phyloP scores from a whole-genome alignment of 352 stramenopile species.

The Globisporangium nodosum region DNA sequence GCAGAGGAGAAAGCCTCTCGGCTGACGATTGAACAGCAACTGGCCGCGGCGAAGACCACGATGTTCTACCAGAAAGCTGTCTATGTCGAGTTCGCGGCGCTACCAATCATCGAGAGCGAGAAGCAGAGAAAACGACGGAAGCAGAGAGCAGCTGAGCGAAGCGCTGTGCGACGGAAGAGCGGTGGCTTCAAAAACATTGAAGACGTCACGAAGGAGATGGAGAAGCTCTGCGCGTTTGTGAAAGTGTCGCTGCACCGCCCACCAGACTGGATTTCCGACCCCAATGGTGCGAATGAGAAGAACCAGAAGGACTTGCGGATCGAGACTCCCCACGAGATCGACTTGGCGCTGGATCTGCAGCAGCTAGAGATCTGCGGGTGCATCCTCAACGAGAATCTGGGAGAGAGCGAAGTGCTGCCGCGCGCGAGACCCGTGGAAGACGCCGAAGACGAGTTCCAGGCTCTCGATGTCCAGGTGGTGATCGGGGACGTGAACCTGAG shows the following conservation, averaged over 20 bases:
- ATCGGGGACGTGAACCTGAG: constrained; percentile 40
- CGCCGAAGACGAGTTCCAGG: constrained; percentile 36
- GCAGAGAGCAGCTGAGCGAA: constrained; percentile 1
- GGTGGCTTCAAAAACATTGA: constrained; percentile 30
- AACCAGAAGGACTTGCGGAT: neutral
- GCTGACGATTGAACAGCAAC: constrained; percentile 11
- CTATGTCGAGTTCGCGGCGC: constrained; percentile 40
- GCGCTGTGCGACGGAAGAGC: neutral
- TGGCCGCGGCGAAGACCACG: constrained; percentile 22
- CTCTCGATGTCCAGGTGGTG: constrained; percentile 32
- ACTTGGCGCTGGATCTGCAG: constrained; percentile 45
- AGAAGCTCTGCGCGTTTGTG: constrained; percentile 39
- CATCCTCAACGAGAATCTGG: constrained; percentile 60
- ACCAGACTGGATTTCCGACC: constrained; percentile 24
- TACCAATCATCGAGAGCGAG: constrained; percentile 29
- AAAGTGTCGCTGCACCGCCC: constrained; percentile 28
- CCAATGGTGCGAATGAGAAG: neutral
- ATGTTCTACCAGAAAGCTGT: constrained; percentile 28
- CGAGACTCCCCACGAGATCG: constrained; percentile 16
- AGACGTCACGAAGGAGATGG: constrained; percentile 42
- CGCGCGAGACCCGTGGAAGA: neutral
- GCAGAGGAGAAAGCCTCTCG: constrained; percentile 8
- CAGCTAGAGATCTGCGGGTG: constrained; percentile 61
- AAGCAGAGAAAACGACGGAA: constrained; percentile 17
- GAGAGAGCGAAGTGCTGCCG: constrained; percentile 12